Base-by-base conservation (phyloP, 257 asterid genomes). In the Penstemon newberryi region DNA sequence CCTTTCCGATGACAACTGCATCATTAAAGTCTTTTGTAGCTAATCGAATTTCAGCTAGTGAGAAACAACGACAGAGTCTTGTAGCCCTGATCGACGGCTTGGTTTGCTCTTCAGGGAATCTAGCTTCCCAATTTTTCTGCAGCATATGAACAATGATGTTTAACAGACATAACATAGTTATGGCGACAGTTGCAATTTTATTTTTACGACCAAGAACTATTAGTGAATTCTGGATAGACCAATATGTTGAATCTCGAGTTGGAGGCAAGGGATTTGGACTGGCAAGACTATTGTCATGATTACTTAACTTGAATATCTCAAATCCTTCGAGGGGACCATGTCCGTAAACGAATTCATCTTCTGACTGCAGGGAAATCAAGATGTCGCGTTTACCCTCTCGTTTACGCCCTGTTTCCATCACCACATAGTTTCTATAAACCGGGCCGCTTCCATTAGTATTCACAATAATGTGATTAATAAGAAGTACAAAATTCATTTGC, bases 251-350 rank as follows among this genome's bases (percentile, higher is more conserved):
- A 37, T 58, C 41, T 7, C 36, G 55, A 4, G 25, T 33, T 2
- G 67, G 63, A 11, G 76, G 79, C 38, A 53, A 51, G 12, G 84
- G 80, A 41, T 73, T 82, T 25, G 73, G 73, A 68, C 82, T 72
- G 15, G 86, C 88, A 61, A 84, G 93, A 82, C 75, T 84, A 60
- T 80, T 77, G 75, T 84, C 90, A 50, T 76, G 94, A 66, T 87
- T 87, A 78, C 88, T 81, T 56, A 87, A 69, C 82, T 87, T 87
- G 80, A 84, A 87, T 15, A 87, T 79, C 65, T 84, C 95, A 65
- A 87, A 63, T 65, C 95, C 95, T 73, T 83, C 84, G 45, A 87
- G 76, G 7, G 86, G 84, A n/a, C 75, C 80, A 43, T 72, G 70
- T 46, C 71, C 76, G n/a, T 66, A 65, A 5, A 60, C 33, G 52